A percentile compares a stretch with the other conserved stretches of the same genome.
These are phyloP conservation scores for Paraglomus brasilianum DNA, from an alignment of 192 early-diverging fungal species.

Conservation along the genomic window DNA sequence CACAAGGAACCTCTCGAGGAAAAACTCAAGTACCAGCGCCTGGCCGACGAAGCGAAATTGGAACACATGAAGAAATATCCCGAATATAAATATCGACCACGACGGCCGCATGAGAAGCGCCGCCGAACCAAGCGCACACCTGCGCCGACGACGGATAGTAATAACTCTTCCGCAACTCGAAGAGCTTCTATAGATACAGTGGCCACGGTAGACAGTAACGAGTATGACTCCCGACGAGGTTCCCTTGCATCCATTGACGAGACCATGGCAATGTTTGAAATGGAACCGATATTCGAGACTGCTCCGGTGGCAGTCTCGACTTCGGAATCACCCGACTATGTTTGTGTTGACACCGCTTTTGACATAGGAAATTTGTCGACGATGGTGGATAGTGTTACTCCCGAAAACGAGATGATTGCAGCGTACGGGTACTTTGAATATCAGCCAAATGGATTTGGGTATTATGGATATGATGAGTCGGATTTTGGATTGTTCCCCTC, in stretches of 20 bases:
- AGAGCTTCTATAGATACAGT: not conserved
- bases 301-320: no score
- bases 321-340: no score
- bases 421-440: no score
- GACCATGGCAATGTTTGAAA: no score
- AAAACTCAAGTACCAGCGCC: constrained; percentile 21
- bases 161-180: not conserved
- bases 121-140: constrained; percentile 23
- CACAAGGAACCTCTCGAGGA: constrained; percentile 32
- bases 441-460: no score
- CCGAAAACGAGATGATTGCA: no score
- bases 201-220: not conserved
- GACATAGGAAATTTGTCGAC: no score
- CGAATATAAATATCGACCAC: constrained; percentile 33
- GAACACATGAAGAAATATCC: constrained; percentile 37
- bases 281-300: no score
- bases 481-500: no score
- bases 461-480: no score
- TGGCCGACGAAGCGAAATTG: constrained; percentile 32
- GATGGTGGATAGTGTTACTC: no score
- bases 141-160: not conserved
- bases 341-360: no score
- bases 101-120: constrained; percentile 31
- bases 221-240: not conserved
- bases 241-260: constrained; percentile 4